These are phyloP conservation scores for Peronospora belbahrii DNA, from an alignment of 352 stramenopile species.

Conservation along the genomic window DNA sequence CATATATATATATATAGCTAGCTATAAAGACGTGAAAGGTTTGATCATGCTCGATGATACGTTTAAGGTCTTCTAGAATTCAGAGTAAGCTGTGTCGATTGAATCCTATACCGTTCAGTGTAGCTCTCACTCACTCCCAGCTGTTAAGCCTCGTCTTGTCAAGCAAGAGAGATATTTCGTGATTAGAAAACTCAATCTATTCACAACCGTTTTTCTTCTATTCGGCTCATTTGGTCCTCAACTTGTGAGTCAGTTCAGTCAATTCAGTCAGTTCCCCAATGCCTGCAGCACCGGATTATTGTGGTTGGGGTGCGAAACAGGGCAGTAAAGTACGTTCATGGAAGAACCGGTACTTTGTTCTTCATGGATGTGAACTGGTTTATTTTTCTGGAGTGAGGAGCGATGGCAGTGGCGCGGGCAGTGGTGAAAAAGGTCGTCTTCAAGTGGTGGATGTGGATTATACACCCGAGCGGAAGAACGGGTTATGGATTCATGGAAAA, in stretches of 20 bases:
- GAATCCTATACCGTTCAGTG: too few species aligned
- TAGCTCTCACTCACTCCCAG: too few species aligned
- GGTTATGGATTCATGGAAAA: conserved; percentile 54
- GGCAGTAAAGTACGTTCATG: conserved; percentile 61
- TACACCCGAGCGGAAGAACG: conserved; percentile 35
- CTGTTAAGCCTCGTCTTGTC: too few species aligned
- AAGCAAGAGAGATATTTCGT: too few species aligned
- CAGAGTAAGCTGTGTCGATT: too few species aligned
- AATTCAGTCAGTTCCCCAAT: too few species aligned
- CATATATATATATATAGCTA: too few species aligned
- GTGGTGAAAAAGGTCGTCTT: conserved; percentile 58
- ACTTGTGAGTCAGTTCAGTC: too few species aligned
- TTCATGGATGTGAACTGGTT: conserved; percentile 39
- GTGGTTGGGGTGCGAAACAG: conserved; percentile 63
- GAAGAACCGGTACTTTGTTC: conserved; percentile 71
- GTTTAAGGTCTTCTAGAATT: too few species aligned
- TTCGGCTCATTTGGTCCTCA: background rate
- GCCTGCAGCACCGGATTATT: conserved; percentile 21
- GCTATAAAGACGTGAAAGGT: too few species aligned
- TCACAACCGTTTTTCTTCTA: background rate
- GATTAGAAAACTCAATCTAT: too few species aligned
- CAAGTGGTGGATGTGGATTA: conserved; percentile 45
- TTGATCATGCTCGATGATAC: too few species aligned
- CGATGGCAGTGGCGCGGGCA: conserved; percentile 24
- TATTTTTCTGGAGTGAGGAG: conserved; percentile 49